A percentile compares a stretch with the other conserved stretches of the same genome.
These are phyloP conservation scores for Debaryomyces maramus DNA, from an alignment of 805 yeast species.

Conservation along the genomic window DNA sequence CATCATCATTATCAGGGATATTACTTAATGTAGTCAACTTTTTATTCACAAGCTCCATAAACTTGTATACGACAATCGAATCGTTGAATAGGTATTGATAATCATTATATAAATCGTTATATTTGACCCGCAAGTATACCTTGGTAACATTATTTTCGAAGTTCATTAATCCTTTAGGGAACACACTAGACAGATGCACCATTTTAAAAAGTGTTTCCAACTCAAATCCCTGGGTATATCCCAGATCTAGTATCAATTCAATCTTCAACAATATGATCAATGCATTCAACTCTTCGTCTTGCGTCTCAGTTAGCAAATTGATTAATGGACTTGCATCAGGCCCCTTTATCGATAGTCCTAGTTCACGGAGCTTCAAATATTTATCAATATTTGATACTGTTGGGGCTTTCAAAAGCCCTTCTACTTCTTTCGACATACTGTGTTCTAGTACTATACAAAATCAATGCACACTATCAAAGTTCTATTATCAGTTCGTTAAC, in stretches of 20 bases:
- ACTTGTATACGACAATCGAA: slow-evolving; percentile 8
- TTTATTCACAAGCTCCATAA: slow-evolving; percentile 28
- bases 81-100: slow-evolving; percentile 23
- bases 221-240: not conserved
- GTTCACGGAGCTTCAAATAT: not conserved
- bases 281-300: slow-evolving; percentile 2
- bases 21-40: slow-evolving; percentile 15
- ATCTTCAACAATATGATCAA: not conserved
- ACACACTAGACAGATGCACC: not conserved
- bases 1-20: slow-evolving; percentile 4
- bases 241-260: not conserved
- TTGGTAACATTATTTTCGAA: slow-evolving; percentile 3
- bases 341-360: not conserved
- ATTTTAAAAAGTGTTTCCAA: slow-evolving; percentile 2
- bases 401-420: not conserved
- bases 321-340: not conserved
- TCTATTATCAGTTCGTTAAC: no score
- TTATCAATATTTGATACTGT: not conserved
- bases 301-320: not conserved
- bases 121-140: slow-evolving; percentile 22
- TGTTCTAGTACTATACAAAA: no score
- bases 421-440: not conserved
- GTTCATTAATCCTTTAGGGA: not conserved
- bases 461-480: no score
- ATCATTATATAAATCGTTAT: slow-evolving; percentile 35